Base-by-base conservation (phyloP, 345 rosid genomes). In the Gynandropsis gynandra region DNA sequence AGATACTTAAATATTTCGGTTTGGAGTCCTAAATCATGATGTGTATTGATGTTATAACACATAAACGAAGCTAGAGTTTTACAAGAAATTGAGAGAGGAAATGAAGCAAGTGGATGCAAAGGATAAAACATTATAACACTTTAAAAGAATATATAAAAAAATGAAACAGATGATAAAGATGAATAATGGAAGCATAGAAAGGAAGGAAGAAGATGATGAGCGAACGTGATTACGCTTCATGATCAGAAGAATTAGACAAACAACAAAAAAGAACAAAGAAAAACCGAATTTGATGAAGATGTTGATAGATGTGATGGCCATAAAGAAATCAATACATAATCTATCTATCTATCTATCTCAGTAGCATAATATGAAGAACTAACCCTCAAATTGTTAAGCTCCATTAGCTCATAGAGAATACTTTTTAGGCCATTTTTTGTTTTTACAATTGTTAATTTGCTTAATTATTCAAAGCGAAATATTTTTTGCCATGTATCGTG, bases 331-430 rank as follows among this genome's bases (percentile, higher is more conserved):
- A 49, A 61, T 1, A 48, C 63, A 0, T 76, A 80, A 14, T 61
- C 88, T 4, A 45, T 75, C 45, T 70, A 83, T 42, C 24, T 84
- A 47, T 76, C 68, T 27, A 85, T n/a, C n/a, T n/a, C n/a, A n/a
- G n/a, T n/a, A n/a, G n/a, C n/a, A n/a, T n/a, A 81, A 37, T 88
- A 79, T 70, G 93, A 84, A 72, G 80, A 73, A 52, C 62, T 81
- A 50, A 88, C 85, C 21, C 80, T 83, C 13, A 74, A 73, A 68
- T 59, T 83, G 41, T 65, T 80, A 47, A 44, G 8, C n/a, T n/a
- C n/a, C n/a, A n/a, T n/a, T n/a, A n/a, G n/a, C n/a, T n/a, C n/a
- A n/a, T n/a, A n/a, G n/a, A n/a, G n/a, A n/a, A n/a, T n/a, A n/a
- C n/a, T n/a, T n/a, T n/a, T n/a, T n/a, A n/a, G n/a, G n/a, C n/a